phyloP scores from a whole-genome alignment of 257 asterid genomes.

The Cinchona pubescens region DNA sequence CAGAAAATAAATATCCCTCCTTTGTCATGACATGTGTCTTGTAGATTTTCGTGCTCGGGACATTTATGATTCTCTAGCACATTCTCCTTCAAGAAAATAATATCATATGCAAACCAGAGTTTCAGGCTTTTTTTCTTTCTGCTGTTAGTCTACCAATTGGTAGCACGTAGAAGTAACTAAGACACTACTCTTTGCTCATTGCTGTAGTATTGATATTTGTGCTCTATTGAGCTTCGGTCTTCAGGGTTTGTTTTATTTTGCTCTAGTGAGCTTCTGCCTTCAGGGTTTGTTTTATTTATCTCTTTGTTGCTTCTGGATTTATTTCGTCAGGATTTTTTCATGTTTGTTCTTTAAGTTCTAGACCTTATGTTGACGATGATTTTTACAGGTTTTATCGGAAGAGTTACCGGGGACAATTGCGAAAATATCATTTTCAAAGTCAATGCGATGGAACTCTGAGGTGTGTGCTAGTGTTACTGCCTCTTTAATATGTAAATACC shows the following conservation, averaged over 20 bases:
- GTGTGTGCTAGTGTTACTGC: conserved; percentile 37
- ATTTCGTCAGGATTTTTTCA: background rate
- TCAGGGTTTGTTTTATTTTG: background rate
- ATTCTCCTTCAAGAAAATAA: background rate
- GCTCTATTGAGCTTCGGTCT: background rate
- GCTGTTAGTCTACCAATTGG: background rate
- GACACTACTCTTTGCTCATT: background rate
- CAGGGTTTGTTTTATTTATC: background rate
- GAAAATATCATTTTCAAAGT: conserved; percentile 76
- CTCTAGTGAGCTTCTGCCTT: background rate
- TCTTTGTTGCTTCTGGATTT: background rate
- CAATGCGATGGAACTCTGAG: conserved; percentile 99
- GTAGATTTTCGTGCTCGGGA: background rate
- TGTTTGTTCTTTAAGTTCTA: background rate
- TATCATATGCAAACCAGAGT: background rate
- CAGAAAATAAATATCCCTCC: background rate
- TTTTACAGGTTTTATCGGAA: conserved; percentile 75
- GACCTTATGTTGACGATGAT: conserved; percentile 16
- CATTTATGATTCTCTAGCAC: background rate
- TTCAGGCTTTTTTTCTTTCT: background rate
- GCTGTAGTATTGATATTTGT: background rate
- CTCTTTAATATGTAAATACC: background rate
- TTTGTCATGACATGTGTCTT: background rate
- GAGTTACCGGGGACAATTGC: conserved; percentile 69
- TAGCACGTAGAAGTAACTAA: background rate